phyloP scores from a whole-genome alignment of 441 rosid genomes.

The Populus hybrid region DNA sequence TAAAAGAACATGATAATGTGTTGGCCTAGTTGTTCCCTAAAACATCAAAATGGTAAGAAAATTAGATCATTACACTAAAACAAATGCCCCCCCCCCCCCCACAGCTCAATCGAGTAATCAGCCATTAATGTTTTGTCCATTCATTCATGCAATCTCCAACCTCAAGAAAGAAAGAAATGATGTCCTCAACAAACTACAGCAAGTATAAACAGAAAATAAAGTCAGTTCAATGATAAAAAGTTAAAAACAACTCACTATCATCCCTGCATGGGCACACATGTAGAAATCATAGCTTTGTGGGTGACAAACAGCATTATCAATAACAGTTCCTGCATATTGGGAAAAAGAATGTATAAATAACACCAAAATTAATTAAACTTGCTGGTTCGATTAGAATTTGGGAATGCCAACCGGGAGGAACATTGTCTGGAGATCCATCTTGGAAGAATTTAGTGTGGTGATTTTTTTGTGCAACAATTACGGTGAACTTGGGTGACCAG shows the following conservation, averaged over 20 bases:
- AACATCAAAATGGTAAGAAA: not conserved
- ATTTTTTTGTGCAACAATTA: conserved; percentile 62
- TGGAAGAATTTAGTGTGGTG: conserved; percentile 73
- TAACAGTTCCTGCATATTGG: conserved; percentile 56
- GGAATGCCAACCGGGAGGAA: conserved; percentile 47
- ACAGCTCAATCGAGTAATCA: not conserved
- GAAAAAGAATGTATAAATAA: not conserved
- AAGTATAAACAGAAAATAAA: not conserved
- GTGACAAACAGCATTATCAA: conserved; percentile 70
- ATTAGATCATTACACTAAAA: not conserved
- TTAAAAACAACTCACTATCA: conserved; percentile 55
- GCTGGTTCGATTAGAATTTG: not conserved
- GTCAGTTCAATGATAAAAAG: conserved; percentile 3
- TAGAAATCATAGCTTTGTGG: conserved; percentile 75
- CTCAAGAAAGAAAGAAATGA: not conserved
- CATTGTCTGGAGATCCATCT: conserved; percentile 48
- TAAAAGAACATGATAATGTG: conserved; percentile 76
- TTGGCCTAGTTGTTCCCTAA: conserved; percentile 89
- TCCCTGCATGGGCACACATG: conserved; percentile 84
- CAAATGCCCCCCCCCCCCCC: not conserved
- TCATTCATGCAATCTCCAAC: not conserved
- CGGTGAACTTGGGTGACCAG: conserved; percentile 58
- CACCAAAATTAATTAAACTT: not conserved
- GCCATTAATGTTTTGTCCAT: not conserved
- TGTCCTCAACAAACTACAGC: not conserved